phyloP scores from a whole-genome alignment of 768 basidiomycete species.

The Lentinula sp. region DNA sequence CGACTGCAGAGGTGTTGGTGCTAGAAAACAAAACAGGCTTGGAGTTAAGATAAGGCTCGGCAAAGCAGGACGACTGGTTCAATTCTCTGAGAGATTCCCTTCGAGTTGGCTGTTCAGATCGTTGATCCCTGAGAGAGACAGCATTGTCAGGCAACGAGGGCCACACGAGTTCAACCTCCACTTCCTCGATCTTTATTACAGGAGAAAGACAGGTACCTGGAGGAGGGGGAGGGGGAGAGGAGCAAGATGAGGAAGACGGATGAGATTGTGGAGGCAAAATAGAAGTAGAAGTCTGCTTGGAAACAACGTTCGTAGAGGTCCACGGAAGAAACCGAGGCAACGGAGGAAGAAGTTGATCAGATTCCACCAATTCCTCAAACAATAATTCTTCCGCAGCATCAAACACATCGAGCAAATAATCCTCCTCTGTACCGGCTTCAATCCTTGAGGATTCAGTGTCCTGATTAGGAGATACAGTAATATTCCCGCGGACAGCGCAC shows the following conservation, averaged over 20 bases:
- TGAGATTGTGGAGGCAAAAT: neutral
- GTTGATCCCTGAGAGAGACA: neutral
- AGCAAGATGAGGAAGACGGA: neutral
- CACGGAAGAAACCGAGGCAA: neutral
- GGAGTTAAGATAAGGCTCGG: neutral
- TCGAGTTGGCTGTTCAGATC: neutral
- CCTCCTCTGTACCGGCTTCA: neutral
- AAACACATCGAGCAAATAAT: neutral
- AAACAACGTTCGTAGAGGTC: too few species aligned
- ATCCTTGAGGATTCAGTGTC: neutral
- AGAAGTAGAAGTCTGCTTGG: too few species aligned
- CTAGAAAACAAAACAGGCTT: too few species aligned
- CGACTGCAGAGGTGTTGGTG: neutral
- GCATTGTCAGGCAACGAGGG: neutral
- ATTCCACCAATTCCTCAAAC: neutral
- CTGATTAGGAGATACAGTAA: neutral
- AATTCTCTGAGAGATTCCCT: neutral
- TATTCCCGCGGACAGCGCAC: neutral
- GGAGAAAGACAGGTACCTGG: neutral
- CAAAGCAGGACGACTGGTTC: neutral
- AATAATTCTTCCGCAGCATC: neutral
- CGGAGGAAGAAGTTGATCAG: neutral
- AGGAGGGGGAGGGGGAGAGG: neutral
- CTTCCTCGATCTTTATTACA: neutral
- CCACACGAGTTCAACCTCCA: neutral